phyloP scores from a whole-genome alignment of 2,329 filamentous ascomycete genomes.

The Sporothrix pseudoabietina region DNA sequence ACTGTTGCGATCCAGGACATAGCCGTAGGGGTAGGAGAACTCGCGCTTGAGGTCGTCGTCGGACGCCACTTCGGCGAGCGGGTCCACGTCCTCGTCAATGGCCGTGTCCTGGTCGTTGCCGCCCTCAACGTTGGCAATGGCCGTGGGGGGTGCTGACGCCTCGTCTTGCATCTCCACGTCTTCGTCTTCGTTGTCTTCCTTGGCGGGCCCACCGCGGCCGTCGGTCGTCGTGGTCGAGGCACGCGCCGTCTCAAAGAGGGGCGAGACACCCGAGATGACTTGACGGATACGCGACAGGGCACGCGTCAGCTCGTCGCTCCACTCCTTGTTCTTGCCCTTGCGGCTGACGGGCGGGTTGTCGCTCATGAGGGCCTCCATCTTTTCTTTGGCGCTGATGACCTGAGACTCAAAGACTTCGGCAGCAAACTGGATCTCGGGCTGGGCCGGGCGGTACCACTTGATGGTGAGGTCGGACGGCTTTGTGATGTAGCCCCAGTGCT shows the following conservation, averaged over 20 bases:
- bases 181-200: not conserved
- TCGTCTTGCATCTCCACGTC: conserved; percentile 14
- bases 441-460: conserved; percentile 84
- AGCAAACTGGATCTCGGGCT: conserved; percentile 83
- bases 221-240: conserved; percentile 55
- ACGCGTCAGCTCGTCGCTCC: conserved; percentile 94
- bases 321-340: conserved; percentile 95
- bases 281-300: conserved; percentile 85
- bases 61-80: conserved; percentile 66
- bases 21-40: conserved; percentile 87
- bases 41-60: conserved; percentile 83
- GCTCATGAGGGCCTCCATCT: conserved; percentile 77
- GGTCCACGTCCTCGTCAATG: conserved; percentile 55
- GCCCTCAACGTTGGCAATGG: conserved; percentile 56
- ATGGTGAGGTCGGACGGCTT: conserved; percentile 76
- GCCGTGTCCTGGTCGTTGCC: conserved; percentile 52
- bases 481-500: conserved; percentile 83
- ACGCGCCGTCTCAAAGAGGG: conserved; percentile 80
- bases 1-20: conserved; percentile 67
- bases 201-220: conserved; percentile 42
- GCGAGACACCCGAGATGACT: conserved; percentile 86
- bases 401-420: conserved; percentile 87
- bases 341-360: conserved; percentile 80
- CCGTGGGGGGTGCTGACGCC: conserved; percentile 32
- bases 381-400: conserved; percentile 71